Evolutionary conservation across 768 basidiomycete species (phyloP).

Genomic region (Tylopilus vinaceipallidus): DNA sequence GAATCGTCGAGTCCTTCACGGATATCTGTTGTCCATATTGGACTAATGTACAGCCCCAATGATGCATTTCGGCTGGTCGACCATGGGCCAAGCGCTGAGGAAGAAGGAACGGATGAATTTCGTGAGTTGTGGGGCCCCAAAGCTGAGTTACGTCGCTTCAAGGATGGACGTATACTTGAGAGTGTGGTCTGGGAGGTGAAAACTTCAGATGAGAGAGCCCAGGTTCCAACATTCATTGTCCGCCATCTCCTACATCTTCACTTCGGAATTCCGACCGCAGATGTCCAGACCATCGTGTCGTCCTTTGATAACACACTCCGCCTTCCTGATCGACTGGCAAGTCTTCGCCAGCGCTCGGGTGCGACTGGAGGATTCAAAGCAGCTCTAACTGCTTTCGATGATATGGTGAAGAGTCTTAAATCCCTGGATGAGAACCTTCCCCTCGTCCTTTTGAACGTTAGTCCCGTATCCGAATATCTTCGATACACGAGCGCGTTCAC

Average conservation of each 20-base stretch:
- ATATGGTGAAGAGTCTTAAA: constrained; percentile 72
- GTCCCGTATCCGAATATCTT: constrained; percentile 67
- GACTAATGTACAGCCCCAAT: constrained; percentile 69
- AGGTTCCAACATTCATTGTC: constrained; percentile 75
- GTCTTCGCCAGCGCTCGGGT: constrained; percentile 34
- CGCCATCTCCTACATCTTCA: constrained; percentile 73
- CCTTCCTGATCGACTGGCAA: constrained; percentile 54
- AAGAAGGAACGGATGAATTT: constrained; percentile 60
- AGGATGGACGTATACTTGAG: constrained; percentile 89
- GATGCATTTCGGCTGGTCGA: constrained; percentile 86
- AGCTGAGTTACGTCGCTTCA: constrained; percentile 91
- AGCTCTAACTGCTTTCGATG: constrained; percentile 77
- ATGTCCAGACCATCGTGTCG: constrained; percentile 56
- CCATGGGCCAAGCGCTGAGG: constrained; percentile 80
- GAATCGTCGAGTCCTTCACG: constrained; percentile 54
- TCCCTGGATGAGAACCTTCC: constrained; percentile 70
- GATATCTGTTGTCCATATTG: constrained; percentile 58
- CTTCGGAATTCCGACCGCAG: constrained; percentile 58
- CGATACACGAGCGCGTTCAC: constrained; percentile 83
- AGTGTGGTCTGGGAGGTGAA: constrained; percentile 96
- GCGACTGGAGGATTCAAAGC: constrained; percentile 62
- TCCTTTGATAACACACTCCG: constrained; percentile 57
- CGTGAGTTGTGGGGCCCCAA: constrained; percentile 89
- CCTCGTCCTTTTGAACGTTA: constrained; percentile 72
- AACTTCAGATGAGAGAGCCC: constrained; percentile 73